Conservation (phyloP, 768 basidiomycete genomes). For the Tricholoma saponaceum region DNA sequence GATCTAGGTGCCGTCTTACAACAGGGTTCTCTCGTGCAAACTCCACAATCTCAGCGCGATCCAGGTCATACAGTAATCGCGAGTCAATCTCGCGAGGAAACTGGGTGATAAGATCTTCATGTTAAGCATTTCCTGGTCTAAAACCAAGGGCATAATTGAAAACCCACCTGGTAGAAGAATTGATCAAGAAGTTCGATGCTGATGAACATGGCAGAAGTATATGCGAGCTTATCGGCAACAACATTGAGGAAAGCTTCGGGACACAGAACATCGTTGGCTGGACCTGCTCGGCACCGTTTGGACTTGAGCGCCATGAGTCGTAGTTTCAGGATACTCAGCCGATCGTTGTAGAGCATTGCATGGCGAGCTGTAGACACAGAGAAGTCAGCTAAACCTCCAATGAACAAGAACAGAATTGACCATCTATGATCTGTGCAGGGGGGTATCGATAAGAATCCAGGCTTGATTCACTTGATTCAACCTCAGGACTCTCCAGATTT, state of each 20-base stretch:
- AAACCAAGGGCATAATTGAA: not conserved
- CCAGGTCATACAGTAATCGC: constrained; percentile 87
- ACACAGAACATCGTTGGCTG: constrained; percentile 85
- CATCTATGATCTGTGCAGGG: constrained; percentile 88
- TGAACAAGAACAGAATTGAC: constrained; percentile 38
- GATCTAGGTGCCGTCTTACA: constrained; percentile 82
- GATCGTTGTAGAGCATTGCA: constrained; percentile 83
- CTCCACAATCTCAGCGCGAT: constrained; percentile 80
- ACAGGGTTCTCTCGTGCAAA: constrained; percentile 95
- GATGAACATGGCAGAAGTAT: constrained; percentile 97
- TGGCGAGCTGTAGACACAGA: constrained; percentile 64
- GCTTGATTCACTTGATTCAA: constrained; percentile 32
- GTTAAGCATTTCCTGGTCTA: not conserved
- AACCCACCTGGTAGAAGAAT: constrained; percentile 91
- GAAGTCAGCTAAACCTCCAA: constrained; percentile 9
- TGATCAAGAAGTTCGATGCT: constrained; percentile 97
- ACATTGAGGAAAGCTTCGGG: constrained; percentile 97
- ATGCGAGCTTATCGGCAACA: constrained; percentile 94
- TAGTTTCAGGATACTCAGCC: constrained; percentile 78
- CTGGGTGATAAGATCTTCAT: constrained; percentile 31
- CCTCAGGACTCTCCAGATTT: constrained; percentile 24
- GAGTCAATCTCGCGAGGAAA: constrained; percentile 98
- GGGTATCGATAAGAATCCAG: constrained; percentile 86
- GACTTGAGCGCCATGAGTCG: constrained; percentile 85
- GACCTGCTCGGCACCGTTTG: constrained; percentile 83